Evolutionary conservation across 179 eudicot genomes (phyloP).

Genomic region (Actinidia chinensis): DNA sequence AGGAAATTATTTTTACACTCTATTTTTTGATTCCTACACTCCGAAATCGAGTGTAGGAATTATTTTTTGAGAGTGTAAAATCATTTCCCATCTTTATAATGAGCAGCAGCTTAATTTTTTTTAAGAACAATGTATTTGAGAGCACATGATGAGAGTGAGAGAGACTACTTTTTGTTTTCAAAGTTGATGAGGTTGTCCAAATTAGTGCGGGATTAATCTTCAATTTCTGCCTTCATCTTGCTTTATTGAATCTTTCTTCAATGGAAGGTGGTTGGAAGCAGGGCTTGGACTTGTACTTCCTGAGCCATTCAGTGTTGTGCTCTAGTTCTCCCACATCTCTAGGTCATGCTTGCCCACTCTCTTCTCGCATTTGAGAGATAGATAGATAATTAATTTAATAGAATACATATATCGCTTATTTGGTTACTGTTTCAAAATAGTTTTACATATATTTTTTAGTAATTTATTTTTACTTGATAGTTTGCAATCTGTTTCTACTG

Average conservation of each 20-base stretch:
- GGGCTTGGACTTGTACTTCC: conserved; percentile 54
- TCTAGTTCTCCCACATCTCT: conserved; percentile 84
- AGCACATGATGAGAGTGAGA: too few species aligned
- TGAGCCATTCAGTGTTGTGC: conserved; percentile 42
- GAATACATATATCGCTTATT: background rate
- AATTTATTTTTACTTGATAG: too few species aligned
- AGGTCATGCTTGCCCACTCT: conserved; percentile 32
- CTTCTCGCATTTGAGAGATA: conserved; percentile 19
- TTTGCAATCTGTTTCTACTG: too few species aligned
- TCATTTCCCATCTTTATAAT: too few species aligned
- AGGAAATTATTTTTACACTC: too few species aligned
- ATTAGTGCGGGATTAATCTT: conserved; percentile 42
- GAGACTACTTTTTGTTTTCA: conserved; percentile 49
- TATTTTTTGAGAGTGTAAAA: too few species aligned
- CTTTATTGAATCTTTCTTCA: conserved; percentile 45
- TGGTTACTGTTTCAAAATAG: too few species aligned
- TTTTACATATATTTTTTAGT: too few species aligned
- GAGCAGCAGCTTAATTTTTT: too few species aligned
- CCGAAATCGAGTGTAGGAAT: too few species aligned
- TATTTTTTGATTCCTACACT: too few species aligned
- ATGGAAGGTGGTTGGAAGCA: conserved; percentile 58
- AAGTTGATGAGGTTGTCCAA: conserved; percentile 21
- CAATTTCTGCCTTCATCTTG: conserved; percentile 33
- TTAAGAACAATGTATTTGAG: too few species aligned
- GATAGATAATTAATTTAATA: background rate